Conservation (phyloP, 2,329 filamentous ascomycete genomes). For the Orbilia brochopaga region DNA sequence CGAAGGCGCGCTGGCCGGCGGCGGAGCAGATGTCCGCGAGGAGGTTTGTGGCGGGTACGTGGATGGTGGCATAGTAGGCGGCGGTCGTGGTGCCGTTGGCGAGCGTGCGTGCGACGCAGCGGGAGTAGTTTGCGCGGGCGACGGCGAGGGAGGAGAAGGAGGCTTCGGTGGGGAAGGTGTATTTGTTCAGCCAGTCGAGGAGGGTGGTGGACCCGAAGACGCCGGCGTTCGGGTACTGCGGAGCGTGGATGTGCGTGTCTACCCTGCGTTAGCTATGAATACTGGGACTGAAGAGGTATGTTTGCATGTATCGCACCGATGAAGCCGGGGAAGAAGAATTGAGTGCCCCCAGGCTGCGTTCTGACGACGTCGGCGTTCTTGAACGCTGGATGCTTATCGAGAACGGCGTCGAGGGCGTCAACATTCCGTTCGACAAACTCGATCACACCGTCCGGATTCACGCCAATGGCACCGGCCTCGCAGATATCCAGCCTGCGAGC, state of each 20-base stretch:
- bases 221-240: slow-evolving; percentile 92
- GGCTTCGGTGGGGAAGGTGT: slow-evolving; percentile 91
- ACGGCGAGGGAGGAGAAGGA: slow-evolving; percentile 70
- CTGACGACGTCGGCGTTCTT: slow-evolving; percentile 51
- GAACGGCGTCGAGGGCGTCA: slow-evolving; percentile 53
- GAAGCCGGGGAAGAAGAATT: slow-evolving; percentile 62
- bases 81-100: slow-evolving; percentile 91
- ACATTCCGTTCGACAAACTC: slow-evolving; percentile 60
- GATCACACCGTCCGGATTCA: slow-evolving; percentile 62
- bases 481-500: slow-evolving; percentile 62
- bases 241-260: slow-evolving; percentile 84
- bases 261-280: neutral
- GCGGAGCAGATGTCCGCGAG: slow-evolving; percentile 81
- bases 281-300: neutral
- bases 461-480: slow-evolving; percentile 56
- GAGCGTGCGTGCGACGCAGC: slow-evolving; percentile 79
- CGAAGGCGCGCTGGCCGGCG: slow-evolving; percentile 83
- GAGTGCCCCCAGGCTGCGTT: slow-evolving; percentile 59
- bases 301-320: slow-evolving; percentile 57
- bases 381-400: slow-evolving; percentile 35
- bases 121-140: slow-evolving; percentile 75
- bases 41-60: slow-evolving; percentile 86
- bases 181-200: slow-evolving; percentile 88
- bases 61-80: slow-evolving; percentile 90
- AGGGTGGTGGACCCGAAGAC: slow-evolving; percentile 93